Conservation (phyloP, 352 stramenopile genomes). For the Phytophthora capsici region DNA sequence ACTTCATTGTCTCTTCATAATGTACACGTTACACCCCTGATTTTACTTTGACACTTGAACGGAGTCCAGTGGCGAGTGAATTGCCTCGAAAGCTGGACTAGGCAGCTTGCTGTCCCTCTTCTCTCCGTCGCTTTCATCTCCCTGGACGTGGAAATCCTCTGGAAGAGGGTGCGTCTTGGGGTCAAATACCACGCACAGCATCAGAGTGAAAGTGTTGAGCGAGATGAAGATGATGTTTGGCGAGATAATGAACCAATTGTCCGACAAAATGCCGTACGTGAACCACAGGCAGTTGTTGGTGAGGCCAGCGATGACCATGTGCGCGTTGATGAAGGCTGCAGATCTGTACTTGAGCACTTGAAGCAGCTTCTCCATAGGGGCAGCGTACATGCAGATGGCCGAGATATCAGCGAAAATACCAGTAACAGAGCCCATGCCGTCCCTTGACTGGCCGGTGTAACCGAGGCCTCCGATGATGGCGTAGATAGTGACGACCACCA, state of each 20-base stretch:
- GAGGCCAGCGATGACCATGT: slow-evolving; percentile 32
- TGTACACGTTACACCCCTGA: background rate
- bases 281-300: slow-evolving; percentile 41
- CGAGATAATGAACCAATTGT: slow-evolving; percentile 43
- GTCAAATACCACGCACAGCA: slow-evolving; percentile 34
- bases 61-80: slow-evolving; percentile 38
- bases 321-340: slow-evolving; percentile 28
- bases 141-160: slow-evolving; percentile 26
- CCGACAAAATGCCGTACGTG: slow-evolving; percentile 38
- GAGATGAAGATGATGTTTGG: slow-evolving; percentile 42
- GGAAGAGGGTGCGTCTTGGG: slow-evolving; percentile 40
- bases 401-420: slow-evolving; percentile 34
- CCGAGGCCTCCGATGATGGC: slow-evolving; percentile 31
- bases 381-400: slow-evolving; percentile 33
- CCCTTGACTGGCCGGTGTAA: slow-evolving; percentile 32
- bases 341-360: slow-evolving; percentile 36
- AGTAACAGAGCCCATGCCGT: slow-evolving; percentile 22
- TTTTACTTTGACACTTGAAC: slow-evolving; percentile 23
- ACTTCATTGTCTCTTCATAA: no score
- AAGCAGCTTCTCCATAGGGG: slow-evolving; percentile 33
- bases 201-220: slow-evolving; percentile 31
- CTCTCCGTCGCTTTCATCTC: slow-evolving; percentile 6
- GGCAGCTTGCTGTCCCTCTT: slow-evolving; percentile 20
- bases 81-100: slow-evolving; percentile 34
- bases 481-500: slow-evolving; percentile 36